phyloP scores from a whole-genome alignment of 768 basidiomycete genomes.

The Pleurotus cornucopiae region DNA sequence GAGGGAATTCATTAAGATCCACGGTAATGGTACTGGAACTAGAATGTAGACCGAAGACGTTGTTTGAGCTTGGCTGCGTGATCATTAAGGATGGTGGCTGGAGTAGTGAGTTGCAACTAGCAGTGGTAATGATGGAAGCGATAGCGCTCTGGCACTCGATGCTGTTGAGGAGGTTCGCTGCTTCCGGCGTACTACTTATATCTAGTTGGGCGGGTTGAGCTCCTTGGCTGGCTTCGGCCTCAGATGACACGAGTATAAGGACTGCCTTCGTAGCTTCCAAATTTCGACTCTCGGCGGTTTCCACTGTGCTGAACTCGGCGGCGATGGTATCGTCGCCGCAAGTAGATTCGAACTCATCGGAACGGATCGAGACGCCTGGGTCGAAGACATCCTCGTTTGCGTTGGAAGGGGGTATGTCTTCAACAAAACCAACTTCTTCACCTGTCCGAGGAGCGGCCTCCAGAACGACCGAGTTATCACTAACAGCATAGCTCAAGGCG shows the following conservation, averaged over 20 bases:
- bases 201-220: too few relatives aligned
- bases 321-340: conserved; percentile 9
- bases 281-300: not conserved
- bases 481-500: conserved; percentile 14
- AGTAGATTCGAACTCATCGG: not conserved
- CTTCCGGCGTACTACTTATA: too few relatives aligned
- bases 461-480: not conserved
- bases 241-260: too few relatives aligned
- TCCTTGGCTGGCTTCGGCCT: too few relatives aligned
- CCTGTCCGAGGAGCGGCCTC: too few relatives aligned
- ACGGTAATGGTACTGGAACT: conserved; percentile 34
- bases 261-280: not conserved
- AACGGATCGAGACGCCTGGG: not conserved
- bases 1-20: conserved; percentile 43
- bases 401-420: too few relatives aligned
- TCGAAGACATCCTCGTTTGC: too few relatives aligned
- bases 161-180: too few relatives aligned
- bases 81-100: conserved; percentile 24
- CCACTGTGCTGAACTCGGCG: not conserved
- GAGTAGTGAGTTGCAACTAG: not conserved
- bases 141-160: not conserved
- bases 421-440: too few relatives aligned
- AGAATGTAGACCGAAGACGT: conserved; percentile 26
- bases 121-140: not conserved
- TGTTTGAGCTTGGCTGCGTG: conserved; percentile 30